These are phyloP conservation scores for Steccherinum ochraceum DNA, from an alignment of 768 basidiomycete species.

Conservation along the genomic window DNA sequence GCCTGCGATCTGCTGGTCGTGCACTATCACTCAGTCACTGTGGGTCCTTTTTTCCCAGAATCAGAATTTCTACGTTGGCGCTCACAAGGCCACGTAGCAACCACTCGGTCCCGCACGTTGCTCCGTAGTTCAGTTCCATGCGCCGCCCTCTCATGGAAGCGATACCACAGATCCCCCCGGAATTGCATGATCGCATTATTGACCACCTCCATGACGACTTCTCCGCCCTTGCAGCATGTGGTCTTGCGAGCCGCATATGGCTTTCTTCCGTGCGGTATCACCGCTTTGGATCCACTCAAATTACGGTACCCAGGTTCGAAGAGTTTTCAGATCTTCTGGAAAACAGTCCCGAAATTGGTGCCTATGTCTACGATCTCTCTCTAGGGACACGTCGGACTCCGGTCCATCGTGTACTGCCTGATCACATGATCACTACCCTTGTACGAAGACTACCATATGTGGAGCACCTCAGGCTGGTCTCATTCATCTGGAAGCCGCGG, in stretches of 20 bases:
- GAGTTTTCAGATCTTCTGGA: constrained; percentile 6
- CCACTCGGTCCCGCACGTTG: background rate
- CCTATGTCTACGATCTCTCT: constrained; percentile 2
- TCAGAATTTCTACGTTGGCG: background rate
- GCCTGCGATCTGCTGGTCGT: too few species aligned
- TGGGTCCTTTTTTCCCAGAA: background rate
- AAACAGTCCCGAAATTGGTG: background rate
- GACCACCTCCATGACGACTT: constrained; percentile 13
- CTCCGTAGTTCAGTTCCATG: background rate
- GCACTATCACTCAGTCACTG: too few species aligned
- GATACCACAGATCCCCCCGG: constrained; percentile 9
- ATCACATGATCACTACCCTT: background rate
- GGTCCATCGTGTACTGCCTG: background rate
- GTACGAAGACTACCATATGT: background rate
- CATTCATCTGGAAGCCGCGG: background rate
- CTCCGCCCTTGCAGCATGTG: constrained; percentile 5
- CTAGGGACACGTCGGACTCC: background rate
- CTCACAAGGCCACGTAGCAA: background rate
- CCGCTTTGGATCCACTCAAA: constrained; percentile 2
- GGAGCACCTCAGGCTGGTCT: background rate
- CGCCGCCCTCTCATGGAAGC: constrained; percentile 3
- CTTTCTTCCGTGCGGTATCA: constrained; percentile 12
- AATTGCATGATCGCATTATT: constrained; percentile 12
- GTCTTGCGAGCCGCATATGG: constrained; percentile 9
- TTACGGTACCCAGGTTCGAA: constrained; percentile 3